These are phyloP conservation scores for Achaetomiella virescens DNA, from an alignment of 495 filamentous ascomycete genomes.

Conservation along the genomic window DNA sequence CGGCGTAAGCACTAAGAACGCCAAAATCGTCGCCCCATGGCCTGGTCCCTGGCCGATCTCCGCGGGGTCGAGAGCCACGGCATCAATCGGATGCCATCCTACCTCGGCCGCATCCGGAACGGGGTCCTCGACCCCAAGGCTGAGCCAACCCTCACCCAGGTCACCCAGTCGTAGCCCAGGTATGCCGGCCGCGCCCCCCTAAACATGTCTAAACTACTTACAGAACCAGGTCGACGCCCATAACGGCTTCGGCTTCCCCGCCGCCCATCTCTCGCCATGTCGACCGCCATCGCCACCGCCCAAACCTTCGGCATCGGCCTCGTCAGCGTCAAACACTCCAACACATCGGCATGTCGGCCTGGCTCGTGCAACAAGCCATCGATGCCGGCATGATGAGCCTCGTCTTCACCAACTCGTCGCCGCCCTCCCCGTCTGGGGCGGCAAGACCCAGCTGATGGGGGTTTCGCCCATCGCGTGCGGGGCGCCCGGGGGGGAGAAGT, in stretches of 20 bases:
- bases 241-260: slow-evolving; percentile 71
- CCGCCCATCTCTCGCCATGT: slow-evolving; percentile 57
- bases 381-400: slow-evolving; percentile 67
- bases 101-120: slow-evolving; percentile 61
- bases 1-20: slow-evolving; percentile 50
- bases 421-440: slow-evolving; percentile 68
- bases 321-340: slow-evolving; percentile 64
- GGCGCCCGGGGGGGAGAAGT: slow-evolving; percentile 47
- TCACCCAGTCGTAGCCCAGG: slow-evolving; percentile 61
- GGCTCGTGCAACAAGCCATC: slow-evolving; percentile 68
- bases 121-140: slow-evolving; percentile 56
- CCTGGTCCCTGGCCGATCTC: slow-evolving; percentile 65
- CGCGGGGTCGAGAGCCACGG: slow-evolving; percentile 76
- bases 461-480: slow-evolving; percentile 75
- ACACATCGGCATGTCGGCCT: slow-evolving; percentile 80
- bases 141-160: slow-evolving; percentile 47
- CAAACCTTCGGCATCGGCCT: slow-evolving; percentile 62
- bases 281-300: slow-evolving; percentile 57
- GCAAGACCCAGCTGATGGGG: slow-evolving; percentile 59
- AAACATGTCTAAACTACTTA: neutral
- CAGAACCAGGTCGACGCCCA: slow-evolving; percentile 50
- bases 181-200: neutral
- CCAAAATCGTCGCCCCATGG: slow-evolving; percentile 54
- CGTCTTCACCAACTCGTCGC: slow-evolving; percentile 74
- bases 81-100: slow-evolving; percentile 68